These are phyloP conservation scores for Pythium phragmitis DNA, from an alignment of 352 stramenopile species.

Conservation along the genomic window DNA sequence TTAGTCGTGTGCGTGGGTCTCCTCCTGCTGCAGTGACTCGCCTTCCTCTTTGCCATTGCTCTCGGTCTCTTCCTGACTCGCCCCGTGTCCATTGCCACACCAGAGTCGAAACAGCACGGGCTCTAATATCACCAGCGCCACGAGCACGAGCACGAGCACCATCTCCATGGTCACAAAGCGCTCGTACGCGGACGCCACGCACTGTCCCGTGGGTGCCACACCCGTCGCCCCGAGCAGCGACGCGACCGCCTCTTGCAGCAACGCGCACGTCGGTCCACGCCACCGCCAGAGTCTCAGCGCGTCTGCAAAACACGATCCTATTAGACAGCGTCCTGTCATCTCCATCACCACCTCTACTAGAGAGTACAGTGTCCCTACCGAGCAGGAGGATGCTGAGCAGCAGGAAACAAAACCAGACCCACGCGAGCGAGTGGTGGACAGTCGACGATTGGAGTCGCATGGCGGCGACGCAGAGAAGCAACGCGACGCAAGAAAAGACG, in stretches of 20 bases:
- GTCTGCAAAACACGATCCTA: slow-evolving; percentile 3
- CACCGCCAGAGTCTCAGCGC: slow-evolving; percentile 2
- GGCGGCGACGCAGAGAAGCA: slow-evolving; percentile 5
- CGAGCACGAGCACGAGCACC: slow-evolving; percentile 6
- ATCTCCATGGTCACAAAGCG: slow-evolving; percentile 13
- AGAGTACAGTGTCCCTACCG: not conserved
- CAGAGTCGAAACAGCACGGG: slow-evolving; percentile 21
- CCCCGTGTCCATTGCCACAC: slow-evolving; percentile 3
- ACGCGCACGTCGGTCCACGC: slow-evolving; percentile 3
- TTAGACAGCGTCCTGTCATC: not conserved
- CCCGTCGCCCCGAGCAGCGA: not conserved
- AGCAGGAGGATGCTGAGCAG: slow-evolving; percentile 6
- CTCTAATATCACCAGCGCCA: slow-evolving; percentile 10
- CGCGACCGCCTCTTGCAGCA: not conserved
- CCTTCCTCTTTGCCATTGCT: not conserved
- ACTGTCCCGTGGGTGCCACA: not conserved
- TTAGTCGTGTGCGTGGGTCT: not conserved
- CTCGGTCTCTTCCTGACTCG: not conserved
- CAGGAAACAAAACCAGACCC: slow-evolving; percentile 2
- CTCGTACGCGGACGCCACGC: slow-evolving; percentile 10
- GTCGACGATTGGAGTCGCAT: slow-evolving; percentile 1
- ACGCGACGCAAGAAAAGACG: not conserved
- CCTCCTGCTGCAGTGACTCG: not conserved
- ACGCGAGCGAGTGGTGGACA: slow-evolving; percentile 8
- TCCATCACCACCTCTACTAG: not conserved